phyloP scores from a whole-genome alignment of 2,329 filamentous ascomycete species.

The Fonsecaea erecta region DNA sequence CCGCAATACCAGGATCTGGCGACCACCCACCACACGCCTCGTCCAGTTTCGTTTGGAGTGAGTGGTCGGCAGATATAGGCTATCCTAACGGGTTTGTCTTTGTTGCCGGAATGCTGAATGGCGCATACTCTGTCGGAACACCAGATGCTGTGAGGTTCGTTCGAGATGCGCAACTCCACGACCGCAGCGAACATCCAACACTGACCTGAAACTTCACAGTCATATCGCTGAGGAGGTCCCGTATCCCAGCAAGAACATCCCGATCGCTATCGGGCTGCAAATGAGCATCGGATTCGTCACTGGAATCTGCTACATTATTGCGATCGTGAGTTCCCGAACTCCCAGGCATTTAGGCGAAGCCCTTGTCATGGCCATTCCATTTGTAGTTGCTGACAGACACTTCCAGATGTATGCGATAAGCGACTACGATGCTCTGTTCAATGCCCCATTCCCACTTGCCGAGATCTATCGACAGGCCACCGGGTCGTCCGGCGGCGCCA shows the following conservation, averaged over 20 bases:
- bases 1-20: conserved; percentile 28
- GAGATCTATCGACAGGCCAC: conserved; percentile 69
- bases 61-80: conserved; percentile 57
- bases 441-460: conserved; percentile 63
- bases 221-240: conserved; percentile 69
- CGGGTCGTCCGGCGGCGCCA: conserved; percentile 55
- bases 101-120: conserved; percentile 69
- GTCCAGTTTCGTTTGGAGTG: conserved; percentile 60
- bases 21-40: conserved; percentile 47
- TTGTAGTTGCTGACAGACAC: neutral
- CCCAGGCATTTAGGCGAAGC: conserved; percentile 47
- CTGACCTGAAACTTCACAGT: conserved; percentile 45
- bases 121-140: conserved; percentile 69
- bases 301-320: conserved; percentile 55
- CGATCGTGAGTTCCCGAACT: conserved; percentile 42
- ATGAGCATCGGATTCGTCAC: conserved; percentile 54
- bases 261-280: conserved; percentile 57
- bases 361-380: too few species aligned
- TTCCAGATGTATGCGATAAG: conserved; percentile 57
- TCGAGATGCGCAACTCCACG: conserved; percentile 54
- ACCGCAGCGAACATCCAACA: conserved; percentile 41
- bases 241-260: conserved; percentile 63
- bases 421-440: conserved; percentile 49
- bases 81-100: conserved; percentile 65
- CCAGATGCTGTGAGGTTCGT: conserved; percentile 65